Evolutionary conservation across 164 flowering plant genomes (phyloP).

Genomic region (Paratinospora sagittata): DNA sequence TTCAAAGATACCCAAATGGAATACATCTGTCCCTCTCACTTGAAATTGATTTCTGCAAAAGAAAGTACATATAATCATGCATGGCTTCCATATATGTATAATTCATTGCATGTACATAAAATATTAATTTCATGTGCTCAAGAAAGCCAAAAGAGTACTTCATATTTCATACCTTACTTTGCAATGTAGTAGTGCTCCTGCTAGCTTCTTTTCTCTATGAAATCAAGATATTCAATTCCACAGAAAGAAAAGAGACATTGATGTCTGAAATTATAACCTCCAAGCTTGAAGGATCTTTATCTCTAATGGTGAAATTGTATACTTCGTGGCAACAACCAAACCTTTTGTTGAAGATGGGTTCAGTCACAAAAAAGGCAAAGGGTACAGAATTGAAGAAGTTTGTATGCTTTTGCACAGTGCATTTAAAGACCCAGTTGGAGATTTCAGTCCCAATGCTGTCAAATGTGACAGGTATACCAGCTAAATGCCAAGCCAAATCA

Average conservation of each 20-base stretch:
- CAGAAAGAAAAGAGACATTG: too few species aligned
- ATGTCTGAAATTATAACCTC: too few species aligned
- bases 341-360: not conserved
- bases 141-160: not conserved
- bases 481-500: too few species aligned
- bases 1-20: too few species aligned
- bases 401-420: slow-evolving; percentile 1
- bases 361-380: too few species aligned
- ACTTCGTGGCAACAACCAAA: not conserved
- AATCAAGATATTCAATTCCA: too few species aligned
- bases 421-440: not conserved
- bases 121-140: not conserved
- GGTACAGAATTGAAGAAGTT: not conserved
- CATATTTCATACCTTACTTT: not conserved
- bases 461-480: too few species aligned
- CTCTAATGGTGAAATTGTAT: not conserved
- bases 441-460: slow-evolving; percentile 1
- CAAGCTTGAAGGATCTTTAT: not conserved
- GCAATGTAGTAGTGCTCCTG: not conserved
- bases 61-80: too few species aligned
- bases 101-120: too few species aligned
- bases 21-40: too few species aligned
- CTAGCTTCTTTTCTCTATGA: not conserved
- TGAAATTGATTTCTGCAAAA: too few species aligned
- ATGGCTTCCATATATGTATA: too few species aligned